Evolutionary conservation across 495 filamentous ascomycete genomes (phyloP), one percentile per base, ranked within the genome.

Genomic region (Jackrogersella minutella): DNA sequence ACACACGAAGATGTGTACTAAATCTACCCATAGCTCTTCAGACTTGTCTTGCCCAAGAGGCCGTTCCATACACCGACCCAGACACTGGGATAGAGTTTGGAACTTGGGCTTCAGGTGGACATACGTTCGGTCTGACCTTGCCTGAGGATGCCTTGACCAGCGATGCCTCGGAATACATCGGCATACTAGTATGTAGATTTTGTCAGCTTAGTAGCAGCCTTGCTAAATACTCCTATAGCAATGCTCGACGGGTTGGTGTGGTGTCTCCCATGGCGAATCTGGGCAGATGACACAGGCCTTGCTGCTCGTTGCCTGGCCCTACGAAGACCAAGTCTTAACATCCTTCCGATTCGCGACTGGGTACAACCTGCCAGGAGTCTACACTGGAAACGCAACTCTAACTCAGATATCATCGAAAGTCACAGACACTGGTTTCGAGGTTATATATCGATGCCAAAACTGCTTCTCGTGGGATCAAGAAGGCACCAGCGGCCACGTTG

Each of bases 371-470:
- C 88, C 88, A 0, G 77, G 74, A 10, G 63, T 84, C 26, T 91
- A 90, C 69, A 79, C 76, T n/a, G 87, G 87, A 50, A 82, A 81
- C 65, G 87, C 86, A 21, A 85, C 81, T 24, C 44, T 86, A 8
- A 86, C 84, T 1, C 83, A 84, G 59, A 83, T 90, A 63, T 83
- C 81, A 21, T 77, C 81, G 10, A 81, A 69, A 31, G 74, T 87
- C 53, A 87, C 81, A 58, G 76, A 77, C 36, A 79, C 73, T 41
- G 62, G 77, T 58, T 91, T 84, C 69, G 82, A 84, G 62, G 69
- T 88, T 30, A 80, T 88, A 41, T 90, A 87, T 76, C 79, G 84
- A 17, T 91, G 88, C 79, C 75, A 86, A 71, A 79, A 82, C 69
- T 91, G 88, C 74, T 84, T 85, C 62, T 77, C 77, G 4, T 90